Evolutionary conservation across 306 rosid genomes (phyloP), one percentile per base, ranked within the genome.

Genomic region (Lathyrus sativus): DNA sequence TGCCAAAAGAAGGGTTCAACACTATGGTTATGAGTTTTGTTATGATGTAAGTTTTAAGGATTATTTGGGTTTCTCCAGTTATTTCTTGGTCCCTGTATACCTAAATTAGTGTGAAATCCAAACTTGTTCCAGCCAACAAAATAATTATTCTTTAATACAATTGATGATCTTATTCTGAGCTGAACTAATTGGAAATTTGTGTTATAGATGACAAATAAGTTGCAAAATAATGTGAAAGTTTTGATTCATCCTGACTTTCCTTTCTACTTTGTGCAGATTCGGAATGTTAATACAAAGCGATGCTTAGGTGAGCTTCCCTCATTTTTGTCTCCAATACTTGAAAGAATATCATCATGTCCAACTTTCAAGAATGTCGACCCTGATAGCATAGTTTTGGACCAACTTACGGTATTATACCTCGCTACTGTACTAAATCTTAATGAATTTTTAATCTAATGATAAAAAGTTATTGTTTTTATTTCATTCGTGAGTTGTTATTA

Each of bases 1-100:
- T 54, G 65, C 96, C 6, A 89, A 89, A 83, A 83, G 98, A 72
- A 89, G 93, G 81, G 96, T 92, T 86, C 98, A 92, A 76, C 98
- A 87, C 76, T 89, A 92, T 74, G 96, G 96, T 58, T 92, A 81
- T 76, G 96, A 89, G 68, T 92, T 92, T 74, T 76, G 88, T 76
- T 92, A 92, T 69, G 89, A 85, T 75, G 96, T 92, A 75, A 74
- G 88, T 66, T 60, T 55, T 53, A 45, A 17, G 38, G 55, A 67
- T 56, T 37, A 11, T 56, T 45, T 65, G 22, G 43, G 42, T 65
- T 28, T 68, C 60, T 72, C 68, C 35, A n/a, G 7, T 53, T 48
- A 50, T 43, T 68, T 70, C n/a, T 71, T 28, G 1, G 29, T 62
- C 65, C 12, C 41, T 28, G 57, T 28, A 15, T 56, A 55, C 31